Percentiles rank a stretch among this genome's conserved stretches.
These are phyloP conservation scores for Phytophthora tentaculata DNA, from an alignment of 352 stramenopile genomes.

Conservation along the genomic window DNA sequence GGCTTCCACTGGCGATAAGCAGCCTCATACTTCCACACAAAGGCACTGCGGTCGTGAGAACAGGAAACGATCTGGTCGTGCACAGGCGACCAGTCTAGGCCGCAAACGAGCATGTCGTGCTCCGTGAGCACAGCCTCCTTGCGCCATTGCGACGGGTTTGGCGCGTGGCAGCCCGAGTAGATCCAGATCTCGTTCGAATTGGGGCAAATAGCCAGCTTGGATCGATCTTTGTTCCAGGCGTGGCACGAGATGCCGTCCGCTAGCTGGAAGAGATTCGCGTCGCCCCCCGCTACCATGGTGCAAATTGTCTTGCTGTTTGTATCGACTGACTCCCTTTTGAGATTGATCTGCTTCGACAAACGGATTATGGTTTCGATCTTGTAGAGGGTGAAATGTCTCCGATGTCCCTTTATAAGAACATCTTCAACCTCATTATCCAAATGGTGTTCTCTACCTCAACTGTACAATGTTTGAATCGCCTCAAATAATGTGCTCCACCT, in stretches of 20 bases:
- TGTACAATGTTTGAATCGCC: slow-evolving; percentile 22
- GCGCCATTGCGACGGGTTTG: slow-evolving; percentile 83
- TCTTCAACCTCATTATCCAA: slow-evolving; percentile 41
- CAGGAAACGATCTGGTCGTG: slow-evolving; percentile 95
- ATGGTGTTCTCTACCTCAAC: slow-evolving; percentile 18
- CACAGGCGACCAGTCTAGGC: slow-evolving; percentile 93
- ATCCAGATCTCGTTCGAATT: slow-evolving; percentile 95
- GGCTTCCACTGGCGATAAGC: slow-evolving; percentile 92
- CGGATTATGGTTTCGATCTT: slow-evolving; percentile 19
- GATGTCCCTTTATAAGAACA: slow-evolving; percentile 49
- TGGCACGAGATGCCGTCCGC: slow-evolving; percentile 91
- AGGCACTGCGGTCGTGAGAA: slow-evolving; percentile 94
- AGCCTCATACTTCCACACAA: slow-evolving; percentile 94
- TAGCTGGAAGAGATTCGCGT: slow-evolving; percentile 77
- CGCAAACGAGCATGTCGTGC: slow-evolving; percentile 94
- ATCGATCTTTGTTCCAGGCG: slow-evolving; percentile 92
- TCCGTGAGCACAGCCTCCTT: slow-evolving; percentile 87
- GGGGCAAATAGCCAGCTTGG: slow-evolving; percentile 90
- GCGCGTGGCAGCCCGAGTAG: slow-evolving; percentile 82
- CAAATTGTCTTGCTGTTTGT: slow-evolving; percentile 30
- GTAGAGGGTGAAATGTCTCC: slow-evolving; percentile 26
- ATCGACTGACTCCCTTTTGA: slow-evolving; percentile 36
- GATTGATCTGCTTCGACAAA: slow-evolving; percentile 21
- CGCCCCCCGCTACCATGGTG: slow-evolving; percentile 38
- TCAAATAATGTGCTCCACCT: too few relatives aligned